phyloP scores from a whole-genome alignment of 2,329 filamentous ascomycete species.

The Penicillium sp. region DNA sequence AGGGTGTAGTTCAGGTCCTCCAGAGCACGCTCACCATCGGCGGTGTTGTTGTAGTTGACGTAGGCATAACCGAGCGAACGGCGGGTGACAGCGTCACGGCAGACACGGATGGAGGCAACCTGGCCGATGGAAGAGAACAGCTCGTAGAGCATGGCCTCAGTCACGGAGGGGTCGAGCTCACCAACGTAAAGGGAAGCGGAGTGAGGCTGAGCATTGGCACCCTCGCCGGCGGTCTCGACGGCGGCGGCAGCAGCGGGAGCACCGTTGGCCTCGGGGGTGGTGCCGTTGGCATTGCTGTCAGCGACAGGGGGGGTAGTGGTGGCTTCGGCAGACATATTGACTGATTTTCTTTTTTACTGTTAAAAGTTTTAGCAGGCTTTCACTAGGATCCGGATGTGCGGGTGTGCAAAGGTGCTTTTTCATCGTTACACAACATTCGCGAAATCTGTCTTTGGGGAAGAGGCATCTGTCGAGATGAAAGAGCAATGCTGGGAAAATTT shows the following conservation, averaged over 20 bases:
- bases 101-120: constrained; percentile 98
- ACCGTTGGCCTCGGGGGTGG: constrained; percentile 59
- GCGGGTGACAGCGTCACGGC: constrained; percentile 97
- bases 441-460: constrained; percentile 11
- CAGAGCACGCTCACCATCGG: constrained; percentile 95
- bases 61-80: constrained; percentile 99
- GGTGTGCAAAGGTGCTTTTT: neutral
- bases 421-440: constrained; percentile 14
- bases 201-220: constrained; percentile 76
- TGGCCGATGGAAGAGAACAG: constrained; percentile 99
- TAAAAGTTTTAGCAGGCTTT: constrained; percentile 15
- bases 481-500: constrained; percentile 1
- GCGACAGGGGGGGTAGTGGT: constrained; percentile 69
- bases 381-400: constrained; percentile 2
- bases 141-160: constrained; percentile 99
- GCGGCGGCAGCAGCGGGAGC: constrained; percentile 68
- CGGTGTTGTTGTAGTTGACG: constrained; percentile 99
- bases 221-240: constrained; percentile 41
- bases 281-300: constrained; percentile 60
- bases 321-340: constrained; percentile 79
- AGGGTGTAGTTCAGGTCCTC: constrained; percentile 99
- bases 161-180: constrained; percentile 96
- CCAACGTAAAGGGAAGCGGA: constrained; percentile 98
- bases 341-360: constrained; percentile 62
- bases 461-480: neutral